Conservation (phyloP, 371 early-diverging fungal species). For the Saksenaea oblongispora region DNA sequence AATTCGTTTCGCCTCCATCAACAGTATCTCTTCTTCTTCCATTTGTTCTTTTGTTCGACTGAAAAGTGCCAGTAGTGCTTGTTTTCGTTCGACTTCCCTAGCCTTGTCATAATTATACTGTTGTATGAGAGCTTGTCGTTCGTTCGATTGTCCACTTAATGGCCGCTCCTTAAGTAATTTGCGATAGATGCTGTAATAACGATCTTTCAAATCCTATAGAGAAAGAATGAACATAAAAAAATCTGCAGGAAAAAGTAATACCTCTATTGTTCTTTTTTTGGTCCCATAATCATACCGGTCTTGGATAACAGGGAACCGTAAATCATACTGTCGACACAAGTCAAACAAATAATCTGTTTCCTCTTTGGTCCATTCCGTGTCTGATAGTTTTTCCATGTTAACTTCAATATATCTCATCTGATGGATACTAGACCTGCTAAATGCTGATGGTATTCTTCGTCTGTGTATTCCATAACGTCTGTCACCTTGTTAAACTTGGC, state of each 20-base stretch:
- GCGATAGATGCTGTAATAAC: conserved; percentile 71
- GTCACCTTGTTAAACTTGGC: conserved; percentile 67
- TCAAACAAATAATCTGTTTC: conserved; percentile 86
- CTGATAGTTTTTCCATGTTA: conserved; percentile 24
- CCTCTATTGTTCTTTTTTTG: conserved; percentile 40
- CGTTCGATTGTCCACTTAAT: conserved; percentile 33
- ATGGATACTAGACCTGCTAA: conserved; percentile 37
- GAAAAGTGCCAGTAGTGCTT: conserved; percentile 70
- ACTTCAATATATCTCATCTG: background rate
- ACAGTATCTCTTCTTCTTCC: conserved; percentile 81
- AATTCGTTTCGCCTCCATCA: conserved; percentile 75
- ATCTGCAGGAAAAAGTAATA: conserved; percentile 1
- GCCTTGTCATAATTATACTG: conserved; percentile 59
- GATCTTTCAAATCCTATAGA: conserved; percentile 77
- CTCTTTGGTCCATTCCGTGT: conserved; percentile 78
- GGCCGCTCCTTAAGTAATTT: conserved; percentile 54
- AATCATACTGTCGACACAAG: conserved; percentile 76
- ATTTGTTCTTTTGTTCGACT: conserved; percentile 77
- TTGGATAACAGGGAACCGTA: conserved; percentile 81
- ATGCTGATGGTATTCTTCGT: conserved; percentile 71
- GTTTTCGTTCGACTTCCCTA: conserved; percentile 79
- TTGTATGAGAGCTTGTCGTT: conserved; percentile 37
- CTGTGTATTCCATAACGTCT: conserved; percentile 62
- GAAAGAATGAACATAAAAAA: background rate
- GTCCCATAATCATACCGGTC: conserved; percentile 74